These are phyloP conservation scores for Ophiostoma fasciatum DNA, from an alignment of 2,329 filamentous ascomycete species.

Conservation along the genomic window DNA sequence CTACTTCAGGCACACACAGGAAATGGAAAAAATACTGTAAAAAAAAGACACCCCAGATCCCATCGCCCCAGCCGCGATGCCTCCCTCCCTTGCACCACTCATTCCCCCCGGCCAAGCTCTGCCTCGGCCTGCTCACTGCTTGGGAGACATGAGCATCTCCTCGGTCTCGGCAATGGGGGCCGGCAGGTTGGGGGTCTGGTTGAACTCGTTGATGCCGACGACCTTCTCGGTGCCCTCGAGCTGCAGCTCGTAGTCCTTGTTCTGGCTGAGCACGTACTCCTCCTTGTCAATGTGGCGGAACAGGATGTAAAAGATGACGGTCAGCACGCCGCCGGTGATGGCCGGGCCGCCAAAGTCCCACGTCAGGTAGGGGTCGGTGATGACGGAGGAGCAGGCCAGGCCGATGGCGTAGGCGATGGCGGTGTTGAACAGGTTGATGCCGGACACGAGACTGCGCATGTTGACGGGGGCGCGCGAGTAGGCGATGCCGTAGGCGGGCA, in stretches of 20 bases:
- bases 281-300: constrained; percentile 32
- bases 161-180: constrained; percentile 15
- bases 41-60: no score
- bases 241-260: constrained; percentile 17
- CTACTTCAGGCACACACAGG: no score
- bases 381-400: constrained; percentile 37
- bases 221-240: constrained; percentile 10
- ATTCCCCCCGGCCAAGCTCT: no score
- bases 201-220: constrained; percentile 12
- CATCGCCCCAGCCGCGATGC: no score
- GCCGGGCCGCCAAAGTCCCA: constrained; percentile 35
- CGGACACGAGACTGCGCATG: constrained; percentile 60
- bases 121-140: constrained; percentile 15
- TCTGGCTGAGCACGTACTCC: constrained; percentile 26
- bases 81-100: no score
- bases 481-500: constrained; percentile 35
- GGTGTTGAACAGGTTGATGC: constrained; percentile 52
- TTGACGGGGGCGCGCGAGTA: constrained; percentile 60
- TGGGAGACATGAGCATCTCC: constrained; percentile 17
- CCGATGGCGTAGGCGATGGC: constrained; percentile 54
- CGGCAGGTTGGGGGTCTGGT: constrained; percentile 14
- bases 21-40: no score
- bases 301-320: constrained; percentile 29
- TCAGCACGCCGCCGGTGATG: constrained; percentile 28
- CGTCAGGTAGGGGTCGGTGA: constrained; percentile 32